Evolutionary conservation across 164 flowering plant genomes (phyloP).

Genomic region (Paratinospora sagittata): DNA sequence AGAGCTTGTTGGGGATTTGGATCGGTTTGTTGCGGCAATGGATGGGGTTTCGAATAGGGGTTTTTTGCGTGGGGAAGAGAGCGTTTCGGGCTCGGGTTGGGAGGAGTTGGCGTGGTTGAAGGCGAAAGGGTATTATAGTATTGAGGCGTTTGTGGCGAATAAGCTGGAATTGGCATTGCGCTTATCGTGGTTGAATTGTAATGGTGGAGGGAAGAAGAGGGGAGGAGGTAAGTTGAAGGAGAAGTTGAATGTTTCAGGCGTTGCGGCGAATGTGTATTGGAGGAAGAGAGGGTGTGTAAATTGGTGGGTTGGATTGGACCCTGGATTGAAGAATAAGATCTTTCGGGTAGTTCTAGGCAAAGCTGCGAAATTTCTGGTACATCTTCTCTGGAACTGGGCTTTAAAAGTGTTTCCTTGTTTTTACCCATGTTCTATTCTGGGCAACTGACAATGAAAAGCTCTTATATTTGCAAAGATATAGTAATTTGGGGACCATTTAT

Average conservation of each 20-base stretch:
- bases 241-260: slow-evolving; percentile 40
- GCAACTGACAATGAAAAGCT: no score
- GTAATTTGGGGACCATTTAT: no score
- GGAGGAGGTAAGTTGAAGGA: slow-evolving; percentile 64
- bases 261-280: slow-evolving; percentile 75
- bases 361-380: slow-evolving; percentile 70
- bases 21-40: slow-evolving; percentile 56
- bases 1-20: slow-evolving; percentile 56
- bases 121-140: slow-evolving; percentile 70
- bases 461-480: no score
- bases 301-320: slow-evolving; percentile 82
- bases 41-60: slow-evolving; percentile 57
- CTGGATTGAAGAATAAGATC: slow-evolving; percentile 33
- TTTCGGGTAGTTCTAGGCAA: slow-evolving; percentile 39
- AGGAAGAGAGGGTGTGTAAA: slow-evolving; percentile 84
- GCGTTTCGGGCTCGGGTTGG: slow-evolving; percentile 52
- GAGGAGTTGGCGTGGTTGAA: slow-evolving; percentile 80
- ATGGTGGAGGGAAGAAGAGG: slow-evolving; percentile 47
- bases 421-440: neutral
- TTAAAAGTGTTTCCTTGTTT: neutral
- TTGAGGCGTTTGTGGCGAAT: slow-evolving; percentile 76
- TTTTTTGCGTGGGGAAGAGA: slow-evolving; percentile 67
- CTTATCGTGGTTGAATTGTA: slow-evolving; percentile 64
- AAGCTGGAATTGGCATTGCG: slow-evolving; percentile 72
- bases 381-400: slow-evolving; percentile 17